Conservation (phyloP, 805 yeast species). For the Kodamaea jinghongensis region DNA sequence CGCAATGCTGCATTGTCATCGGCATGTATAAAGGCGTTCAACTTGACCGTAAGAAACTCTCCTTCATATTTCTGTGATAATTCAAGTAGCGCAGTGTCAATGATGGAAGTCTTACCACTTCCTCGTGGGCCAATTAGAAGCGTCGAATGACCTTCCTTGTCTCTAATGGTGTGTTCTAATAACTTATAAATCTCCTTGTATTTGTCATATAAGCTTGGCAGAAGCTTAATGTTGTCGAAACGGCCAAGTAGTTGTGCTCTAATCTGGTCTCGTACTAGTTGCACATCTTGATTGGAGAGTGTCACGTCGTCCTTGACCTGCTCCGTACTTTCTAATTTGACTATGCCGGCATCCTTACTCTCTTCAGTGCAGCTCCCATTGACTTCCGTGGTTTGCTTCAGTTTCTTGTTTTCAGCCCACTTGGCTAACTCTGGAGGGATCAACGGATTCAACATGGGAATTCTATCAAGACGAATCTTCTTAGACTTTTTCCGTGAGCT, state of each 20-base stretch:
- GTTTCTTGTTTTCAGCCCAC: background rate
- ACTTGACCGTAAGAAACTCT: constrained; percentile 58
- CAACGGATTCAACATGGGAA: constrained; percentile 4
- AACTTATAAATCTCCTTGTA: constrained; percentile 53
- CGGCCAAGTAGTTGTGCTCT: constrained; percentile 19
- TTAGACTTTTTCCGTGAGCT: constrained; percentile 7
- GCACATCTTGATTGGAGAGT: background rate
- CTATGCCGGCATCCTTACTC: background rate
- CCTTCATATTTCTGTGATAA: constrained; percentile 40
- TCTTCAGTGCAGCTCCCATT: background rate
- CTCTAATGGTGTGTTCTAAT: constrained; percentile 61
- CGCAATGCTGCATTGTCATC: constrained; percentile 80
- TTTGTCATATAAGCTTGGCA: constrained; percentile 23
- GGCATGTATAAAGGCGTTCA: constrained; percentile 69
- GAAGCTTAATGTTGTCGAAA: constrained; percentile 16
- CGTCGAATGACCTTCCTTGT: constrained; percentile 78
- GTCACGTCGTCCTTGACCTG: too few species aligned
- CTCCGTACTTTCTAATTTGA: background rate
- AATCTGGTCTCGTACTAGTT: constrained; percentile 9
- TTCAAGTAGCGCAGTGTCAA: constrained; percentile 53
- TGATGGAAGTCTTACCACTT: constrained; percentile 67
- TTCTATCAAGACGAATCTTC: constrained; percentile 1
- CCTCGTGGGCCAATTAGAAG: constrained; percentile 78
- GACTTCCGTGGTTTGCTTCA: background rate
- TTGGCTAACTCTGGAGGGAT: background rate